phyloP scores from a whole-genome alignment of 2,329 filamentous ascomycete genomes.

The Beauveria asiatica region DNA sequence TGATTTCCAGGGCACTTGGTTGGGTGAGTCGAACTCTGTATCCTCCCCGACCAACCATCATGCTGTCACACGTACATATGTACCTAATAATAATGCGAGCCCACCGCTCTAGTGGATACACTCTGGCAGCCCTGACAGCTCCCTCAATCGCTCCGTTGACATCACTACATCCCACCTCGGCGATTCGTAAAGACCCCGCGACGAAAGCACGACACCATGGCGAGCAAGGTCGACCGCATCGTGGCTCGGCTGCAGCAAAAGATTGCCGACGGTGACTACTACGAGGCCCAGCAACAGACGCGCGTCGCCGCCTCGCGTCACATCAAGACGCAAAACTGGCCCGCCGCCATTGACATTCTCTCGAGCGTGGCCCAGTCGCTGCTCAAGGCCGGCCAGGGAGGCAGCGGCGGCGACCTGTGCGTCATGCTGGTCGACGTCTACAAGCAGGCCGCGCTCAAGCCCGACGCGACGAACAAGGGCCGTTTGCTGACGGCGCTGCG shows the following conservation, averaged over 20 bases:
- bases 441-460: slow-evolving; percentile 72
- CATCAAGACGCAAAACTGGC: slow-evolving; percentile 78
- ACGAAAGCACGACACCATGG: slow-evolving; percentile 21
- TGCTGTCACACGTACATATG: too few species aligned
- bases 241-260: slow-evolving; percentile 67
- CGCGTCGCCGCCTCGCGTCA: slow-evolving; percentile 92
- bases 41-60: too few species aligned
- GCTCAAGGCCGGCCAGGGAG: slow-evolving; percentile 85
- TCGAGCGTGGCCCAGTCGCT: slow-evolving; percentile 76
- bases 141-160: too few species aligned
- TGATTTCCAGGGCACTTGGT: too few species aligned
- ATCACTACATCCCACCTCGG: too few species aligned
- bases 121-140: too few species aligned
- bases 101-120: too few species aligned
- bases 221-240: slow-evolving; percentile 38
- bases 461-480: slow-evolving; percentile 66
- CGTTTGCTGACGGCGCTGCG: slow-evolving; percentile 70
- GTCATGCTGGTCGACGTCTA: slow-evolving; percentile 86
- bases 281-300: slow-evolving; percentile 97
- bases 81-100: too few species aligned
- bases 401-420: slow-evolving; percentile 83
- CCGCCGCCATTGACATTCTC: slow-evolving; percentile 78
- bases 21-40: too few species aligned
- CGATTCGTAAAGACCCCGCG: too few species aligned
- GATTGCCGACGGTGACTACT: slow-evolving; percentile 86